These are phyloP conservation scores for Salix purpurea DNA, from an alignment of 345 rosid species.

Conservation along the genomic window DNA sequence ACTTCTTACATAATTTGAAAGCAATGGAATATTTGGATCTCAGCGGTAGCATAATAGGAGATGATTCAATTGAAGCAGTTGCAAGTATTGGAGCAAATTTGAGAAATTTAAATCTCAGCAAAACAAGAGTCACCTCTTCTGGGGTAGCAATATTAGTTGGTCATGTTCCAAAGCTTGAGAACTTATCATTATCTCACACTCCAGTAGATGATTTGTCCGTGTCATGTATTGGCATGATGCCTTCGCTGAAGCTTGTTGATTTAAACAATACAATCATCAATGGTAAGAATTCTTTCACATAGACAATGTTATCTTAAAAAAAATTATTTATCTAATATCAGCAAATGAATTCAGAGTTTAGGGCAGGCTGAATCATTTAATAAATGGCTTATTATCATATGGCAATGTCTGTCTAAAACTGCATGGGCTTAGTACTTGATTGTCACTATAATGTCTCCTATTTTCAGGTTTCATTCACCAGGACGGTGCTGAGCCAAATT, in stretches of 20 bases:
- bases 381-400: background rate
- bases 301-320: background rate
- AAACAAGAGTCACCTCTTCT: conserved; percentile 62
- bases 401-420: background rate
- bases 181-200: conserved; percentile 53
- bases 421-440: background rate
- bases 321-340: no score
- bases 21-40: conserved; percentile 71
- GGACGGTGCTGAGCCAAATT: conserved; percentile 29
- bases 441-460: background rate
- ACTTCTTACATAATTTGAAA: conserved; percentile 52
- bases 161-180: conserved; percentile 63
- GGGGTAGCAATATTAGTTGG: conserved; percentile 59
- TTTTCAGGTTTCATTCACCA: conserved; percentile 53
- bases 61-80: conserved; percentile 57
- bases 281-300: conserved; percentile 41
- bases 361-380: background rate
- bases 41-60: conserved; percentile 52
- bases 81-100: conserved; percentile 55
- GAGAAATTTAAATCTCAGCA: conserved; percentile 55
- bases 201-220: conserved; percentile 56
- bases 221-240: conserved; percentile 51
- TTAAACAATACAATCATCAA: conserved; percentile 61
- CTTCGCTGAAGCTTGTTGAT: conserved; percentile 58
- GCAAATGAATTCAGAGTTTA: background rate